Evolutionary conservation across 2,329 filamentous ascomycete genomes (phyloP).

Genomic region (Cordyceps farinosa): DNA sequence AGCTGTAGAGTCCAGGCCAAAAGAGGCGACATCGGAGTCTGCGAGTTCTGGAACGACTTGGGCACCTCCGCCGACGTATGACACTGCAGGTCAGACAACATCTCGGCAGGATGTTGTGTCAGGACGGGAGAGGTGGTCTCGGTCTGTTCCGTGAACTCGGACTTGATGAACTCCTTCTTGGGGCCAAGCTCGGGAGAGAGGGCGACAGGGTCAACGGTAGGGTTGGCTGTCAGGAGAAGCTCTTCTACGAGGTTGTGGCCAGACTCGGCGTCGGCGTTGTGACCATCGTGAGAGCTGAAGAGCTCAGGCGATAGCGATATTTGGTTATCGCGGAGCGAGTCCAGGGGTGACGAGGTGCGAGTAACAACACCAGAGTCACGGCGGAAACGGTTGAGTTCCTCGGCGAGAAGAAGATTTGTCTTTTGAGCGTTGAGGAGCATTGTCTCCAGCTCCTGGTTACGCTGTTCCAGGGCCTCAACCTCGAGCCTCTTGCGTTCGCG

Average conservation of each 20-base stretch:
- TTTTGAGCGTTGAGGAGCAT: constrained; percentile 59
- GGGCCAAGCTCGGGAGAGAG: constrained; percentile 56
- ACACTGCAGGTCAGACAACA: constrained; percentile 99
- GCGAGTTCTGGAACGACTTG: constrained; percentile 43
- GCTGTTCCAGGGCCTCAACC: constrained; percentile 78
- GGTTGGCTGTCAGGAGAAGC: constrained; percentile 41
- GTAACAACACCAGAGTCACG: constrained; percentile 41
- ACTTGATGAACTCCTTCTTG: constrained; percentile 40
- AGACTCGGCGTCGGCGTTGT: constrained; percentile 28
- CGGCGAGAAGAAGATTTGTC: constrained; percentile 45
- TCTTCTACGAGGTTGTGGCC: constrained; percentile 40
- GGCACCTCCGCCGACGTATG: constrained; percentile 77
- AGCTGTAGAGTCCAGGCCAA: constrained; percentile 51
- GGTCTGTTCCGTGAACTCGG: constrained; percentile 24
- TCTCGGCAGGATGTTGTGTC: constrained; percentile 99
- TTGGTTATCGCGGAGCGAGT: constrained; percentile 43
- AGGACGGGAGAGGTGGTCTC: constrained; percentile 64
- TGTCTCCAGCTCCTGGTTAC: constrained; percentile 67
- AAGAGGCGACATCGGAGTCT: constrained; percentile 36
- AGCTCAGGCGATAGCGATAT: constrained; percentile 58
- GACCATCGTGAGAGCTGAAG: constrained; percentile 47
- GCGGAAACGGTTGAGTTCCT: constrained; percentile 49
- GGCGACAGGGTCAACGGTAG: constrained; percentile 59
- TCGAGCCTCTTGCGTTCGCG: constrained; percentile 86
- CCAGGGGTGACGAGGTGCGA: constrained; percentile 40